Evolutionary conservation across 208 protist genomes (phyloP).

Genomic region (Porcisia hertigi): DNA sequence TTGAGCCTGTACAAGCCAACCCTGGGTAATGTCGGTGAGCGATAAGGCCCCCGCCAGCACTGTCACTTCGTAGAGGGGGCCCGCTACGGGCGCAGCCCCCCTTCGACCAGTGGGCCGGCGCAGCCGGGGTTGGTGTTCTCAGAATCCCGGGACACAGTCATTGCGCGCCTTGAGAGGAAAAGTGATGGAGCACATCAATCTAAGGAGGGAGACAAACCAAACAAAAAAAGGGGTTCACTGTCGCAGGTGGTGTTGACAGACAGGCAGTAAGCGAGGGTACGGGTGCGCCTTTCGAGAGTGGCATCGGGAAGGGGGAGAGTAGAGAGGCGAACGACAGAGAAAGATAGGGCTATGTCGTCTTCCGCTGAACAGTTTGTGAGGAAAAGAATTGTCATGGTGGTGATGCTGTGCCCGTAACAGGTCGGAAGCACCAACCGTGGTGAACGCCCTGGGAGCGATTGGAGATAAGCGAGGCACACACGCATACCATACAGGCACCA

Average conservation of each 20-base stretch:
- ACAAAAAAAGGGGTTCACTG: not conserved
- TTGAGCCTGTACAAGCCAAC: constrained; percentile 58
- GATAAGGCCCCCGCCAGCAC: constrained; percentile 45
- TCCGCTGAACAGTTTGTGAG: not conserved
- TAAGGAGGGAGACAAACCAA: not conserved
- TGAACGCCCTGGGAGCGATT: not conserved
- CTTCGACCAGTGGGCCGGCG: not conserved
- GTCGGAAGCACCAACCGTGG: not conserved
- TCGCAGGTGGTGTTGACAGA: too few species aligned
- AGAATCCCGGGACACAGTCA: not conserved
- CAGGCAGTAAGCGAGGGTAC: not conserved
- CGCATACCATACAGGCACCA: not conserved
- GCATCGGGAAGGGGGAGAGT: not conserved
- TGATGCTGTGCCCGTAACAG: not conserved
- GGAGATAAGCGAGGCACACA: not conserved
- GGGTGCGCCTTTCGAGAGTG: not conserved
- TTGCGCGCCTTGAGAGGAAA: too few species aligned
- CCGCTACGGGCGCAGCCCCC: not conserved
- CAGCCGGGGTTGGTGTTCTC: not conserved
- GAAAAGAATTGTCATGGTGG: not conserved
- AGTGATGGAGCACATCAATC: not conserved
- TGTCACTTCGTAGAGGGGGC: constrained; percentile 27
- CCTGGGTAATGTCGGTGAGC: constrained; percentile 34
- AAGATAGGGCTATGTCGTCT: not conserved
- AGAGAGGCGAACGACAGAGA: not conserved